Percentiles rank a stretch among this genome's conserved stretches.
Conservation (phyloP, 2,329 filamentous ascomycete genomes). For the Fusarium sp. region DNA sequence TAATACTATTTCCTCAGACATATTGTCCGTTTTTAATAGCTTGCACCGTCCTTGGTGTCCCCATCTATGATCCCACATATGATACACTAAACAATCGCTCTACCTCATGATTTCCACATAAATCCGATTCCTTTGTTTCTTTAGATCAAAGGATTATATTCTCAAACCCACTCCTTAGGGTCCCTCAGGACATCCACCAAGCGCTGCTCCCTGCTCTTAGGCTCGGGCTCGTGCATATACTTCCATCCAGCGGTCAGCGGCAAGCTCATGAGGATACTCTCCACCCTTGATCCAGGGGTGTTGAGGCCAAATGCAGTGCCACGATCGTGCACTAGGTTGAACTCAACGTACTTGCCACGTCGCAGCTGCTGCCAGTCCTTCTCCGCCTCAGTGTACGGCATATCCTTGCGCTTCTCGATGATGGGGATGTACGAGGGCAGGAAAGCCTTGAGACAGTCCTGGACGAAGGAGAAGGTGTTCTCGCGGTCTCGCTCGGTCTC, state of each 20-base stretch:
- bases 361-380: slow-evolving; percentile 98
- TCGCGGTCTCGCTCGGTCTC: slow-evolving; percentile 87
- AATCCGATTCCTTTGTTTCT: slow-evolving; percentile 8
- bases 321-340: slow-evolving; percentile 96
- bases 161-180: slow-evolving; percentile 75
- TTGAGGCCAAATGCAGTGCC: slow-evolving; percentile 95
- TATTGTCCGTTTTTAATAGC: slow-evolving; percentile 12
- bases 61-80: slow-evolving; percentile 42
- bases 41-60: slow-evolving; percentile 31
- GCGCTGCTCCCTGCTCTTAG: slow-evolving; percentile 81
- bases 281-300: slow-evolving; percentile 89
- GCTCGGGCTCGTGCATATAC: slow-evolving; percentile 91
- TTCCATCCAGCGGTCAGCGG: slow-evolving; percentile 93
- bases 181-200: slow-evolving; percentile 78
- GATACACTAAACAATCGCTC: slow-evolving; percentile 42
- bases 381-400: slow-evolving; percentile 87
- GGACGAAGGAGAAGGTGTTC: slow-evolving; percentile 88
- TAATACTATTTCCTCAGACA: not conserved
- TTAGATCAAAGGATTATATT: not conserved
- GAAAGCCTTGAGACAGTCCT: slow-evolving; percentile 88
- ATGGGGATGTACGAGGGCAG: slow-evolving; percentile 92
- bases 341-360: slow-evolving; percentile 96
- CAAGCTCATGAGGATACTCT: slow-evolving; percentile 98
- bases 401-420: slow-evolving; percentile 87
- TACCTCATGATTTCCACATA: slow-evolving; percentile 15